Evolutionary conservation across 306 rosid species (phyloP).

Genomic region (Chamaecrista fasciculata): DNA sequence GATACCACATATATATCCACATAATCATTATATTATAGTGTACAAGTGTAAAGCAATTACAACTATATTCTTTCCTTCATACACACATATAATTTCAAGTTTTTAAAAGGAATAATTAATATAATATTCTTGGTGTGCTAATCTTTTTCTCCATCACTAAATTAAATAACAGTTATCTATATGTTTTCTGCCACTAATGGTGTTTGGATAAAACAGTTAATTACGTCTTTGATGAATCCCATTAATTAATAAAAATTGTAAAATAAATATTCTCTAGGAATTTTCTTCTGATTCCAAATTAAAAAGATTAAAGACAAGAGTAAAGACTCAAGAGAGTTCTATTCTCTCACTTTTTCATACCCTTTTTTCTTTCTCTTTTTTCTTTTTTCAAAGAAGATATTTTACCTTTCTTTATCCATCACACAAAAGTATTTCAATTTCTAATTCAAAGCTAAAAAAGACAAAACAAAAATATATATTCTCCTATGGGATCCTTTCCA

Average conservation of each 20-base stretch:
- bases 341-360: background rate
- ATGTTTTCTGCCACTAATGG: background rate
- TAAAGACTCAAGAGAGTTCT: background rate
- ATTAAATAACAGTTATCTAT: no score
- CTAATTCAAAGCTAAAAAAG: background rate
- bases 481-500: no score
- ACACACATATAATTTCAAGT: no score
- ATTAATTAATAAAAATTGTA: background rate
- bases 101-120: background rate
- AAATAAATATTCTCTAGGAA: background rate
- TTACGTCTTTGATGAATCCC: background rate
- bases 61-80: no score
- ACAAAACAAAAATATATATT: background rate
- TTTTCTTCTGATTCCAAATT: background rate
- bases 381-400: background rate
- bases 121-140: background rate
- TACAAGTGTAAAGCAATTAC: background rate
- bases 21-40: background rate
- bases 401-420: background rate
- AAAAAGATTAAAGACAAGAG: background rate
- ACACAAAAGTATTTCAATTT: background rate
- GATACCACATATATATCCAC: no score
- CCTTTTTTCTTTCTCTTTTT: background rate
- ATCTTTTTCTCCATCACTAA: slow-evolving; percentile 6
- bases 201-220: background rate